Conservation (phyloP, 2,329 filamentous ascomycete genomes). For the Myotisia sp. region DNA sequence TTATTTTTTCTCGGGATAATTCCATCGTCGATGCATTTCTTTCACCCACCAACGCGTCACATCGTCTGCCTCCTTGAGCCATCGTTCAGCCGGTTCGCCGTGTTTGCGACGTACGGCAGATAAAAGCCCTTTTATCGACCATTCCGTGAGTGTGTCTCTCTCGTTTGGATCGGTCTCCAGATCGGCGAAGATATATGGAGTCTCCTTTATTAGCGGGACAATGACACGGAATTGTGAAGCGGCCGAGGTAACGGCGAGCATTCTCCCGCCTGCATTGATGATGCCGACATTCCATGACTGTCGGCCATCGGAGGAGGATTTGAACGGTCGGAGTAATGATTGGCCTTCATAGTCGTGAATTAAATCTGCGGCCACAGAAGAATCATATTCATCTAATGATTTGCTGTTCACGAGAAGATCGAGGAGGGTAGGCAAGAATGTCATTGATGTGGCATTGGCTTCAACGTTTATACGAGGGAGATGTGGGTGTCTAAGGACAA, state of each 20-base stretch:
- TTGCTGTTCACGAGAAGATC: conserved; percentile 31
- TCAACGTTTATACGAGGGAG: conserved; percentile 30
- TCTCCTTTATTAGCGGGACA: conserved; percentile 71
- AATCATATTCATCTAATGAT: conserved; percentile 24
- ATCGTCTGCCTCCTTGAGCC: conserved; percentile 24
- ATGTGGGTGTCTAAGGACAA: conserved; percentile 32
- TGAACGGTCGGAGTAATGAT: conserved; percentile 32
- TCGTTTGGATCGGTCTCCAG: conserved; percentile 24
- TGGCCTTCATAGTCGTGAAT: conserved; percentile 35
- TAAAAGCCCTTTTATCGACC: conserved; percentile 18
- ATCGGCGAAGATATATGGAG: conserved; percentile 26
- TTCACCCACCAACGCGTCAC: conserved; percentile 28
- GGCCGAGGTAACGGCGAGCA: conserved; percentile 60
- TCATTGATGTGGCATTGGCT: conserved; percentile 29
- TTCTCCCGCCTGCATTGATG: conserved; percentile 21
- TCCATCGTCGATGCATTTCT: conserved; percentile 18
- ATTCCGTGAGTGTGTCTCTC: conserved; percentile 20
- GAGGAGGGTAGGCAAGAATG: conserved; percentile 34
- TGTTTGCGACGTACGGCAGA: conserved; percentile 16
- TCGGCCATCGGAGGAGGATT: conserved; percentile 21
- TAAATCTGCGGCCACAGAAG: conserved; percentile 25
- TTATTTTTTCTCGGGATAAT: conserved; percentile 10
- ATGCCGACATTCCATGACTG: conserved; percentile 22
- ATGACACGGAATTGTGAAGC: conserved; percentile 61
- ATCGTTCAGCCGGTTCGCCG: conserved; percentile 22